A percentile compares a stretch with the other conserved stretches of the same genome.
Conservation (phyloP, 1,139 yeast species). For the Suhomyces bolitotheri region DNA sequence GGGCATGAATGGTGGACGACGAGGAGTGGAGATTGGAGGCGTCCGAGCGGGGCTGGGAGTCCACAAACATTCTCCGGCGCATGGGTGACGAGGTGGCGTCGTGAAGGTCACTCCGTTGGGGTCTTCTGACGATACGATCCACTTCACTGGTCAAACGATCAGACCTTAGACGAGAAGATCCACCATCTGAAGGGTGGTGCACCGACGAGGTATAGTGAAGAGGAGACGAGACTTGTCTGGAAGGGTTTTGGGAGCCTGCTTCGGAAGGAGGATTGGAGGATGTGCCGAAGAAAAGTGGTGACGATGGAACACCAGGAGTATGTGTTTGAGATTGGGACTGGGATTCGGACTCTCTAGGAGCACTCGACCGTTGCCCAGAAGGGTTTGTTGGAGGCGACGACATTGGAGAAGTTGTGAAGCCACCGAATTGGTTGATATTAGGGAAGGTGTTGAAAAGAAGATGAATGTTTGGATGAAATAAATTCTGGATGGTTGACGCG, state of each 20-base stretch:
- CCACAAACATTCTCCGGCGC: slow-evolving; percentile 39
- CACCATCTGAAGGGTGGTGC: slow-evolving; percentile 38
- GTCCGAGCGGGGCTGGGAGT: slow-evolving; percentile 16
- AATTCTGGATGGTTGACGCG: slow-evolving; percentile 9
- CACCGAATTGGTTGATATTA: slow-evolving; percentile 1
- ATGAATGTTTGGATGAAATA: too few species aligned
- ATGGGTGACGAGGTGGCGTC: slow-evolving; percentile 45
- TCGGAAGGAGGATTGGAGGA: slow-evolving; percentile 50
- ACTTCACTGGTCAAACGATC: slow-evolving; percentile 44
- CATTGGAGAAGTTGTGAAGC: too few species aligned
- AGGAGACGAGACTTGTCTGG: slow-evolving; percentile 43
- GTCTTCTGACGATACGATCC: slow-evolving; percentile 45
- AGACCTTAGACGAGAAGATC: slow-evolving; percentile 26
- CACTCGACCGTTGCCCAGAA: slow-evolving; percentile 11
- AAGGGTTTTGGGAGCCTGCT: slow-evolving; percentile 17
- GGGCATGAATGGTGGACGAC: slow-evolving; percentile 31
- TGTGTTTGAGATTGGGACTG: slow-evolving; percentile 41
- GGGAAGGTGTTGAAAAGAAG: not conserved
- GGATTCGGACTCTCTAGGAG: slow-evolving; percentile 28
- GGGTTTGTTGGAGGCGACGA: slow-evolving; percentile 22
- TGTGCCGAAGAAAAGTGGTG: slow-evolving; percentile 65
- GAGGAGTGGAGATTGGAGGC: slow-evolving; percentile 19
- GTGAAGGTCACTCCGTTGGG: slow-evolving; percentile 45
- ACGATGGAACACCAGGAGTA: slow-evolving; percentile 53
- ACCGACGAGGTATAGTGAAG: slow-evolving; percentile 47